Evolutionary conservation across 2,329 filamentous ascomycete species (phyloP).

Genomic region (Curvularia sp.): DNA sequence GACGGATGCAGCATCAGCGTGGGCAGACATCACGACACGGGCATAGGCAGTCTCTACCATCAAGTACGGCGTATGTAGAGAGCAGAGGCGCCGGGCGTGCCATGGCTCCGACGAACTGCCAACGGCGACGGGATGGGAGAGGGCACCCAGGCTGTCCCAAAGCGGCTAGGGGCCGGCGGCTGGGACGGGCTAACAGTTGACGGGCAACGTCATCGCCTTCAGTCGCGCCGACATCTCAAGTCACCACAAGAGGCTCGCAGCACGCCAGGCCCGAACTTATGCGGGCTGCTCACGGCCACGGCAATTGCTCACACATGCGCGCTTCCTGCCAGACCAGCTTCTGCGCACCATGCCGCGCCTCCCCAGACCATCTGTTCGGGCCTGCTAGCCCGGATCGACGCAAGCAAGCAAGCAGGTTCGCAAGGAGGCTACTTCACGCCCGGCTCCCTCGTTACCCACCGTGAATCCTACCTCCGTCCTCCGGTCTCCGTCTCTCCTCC

Average conservation of each 20-base stretch:
- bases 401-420: conserved; percentile 15
- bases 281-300: conserved; percentile 3
- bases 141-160: neutral
- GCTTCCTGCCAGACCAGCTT: conserved; percentile 3
- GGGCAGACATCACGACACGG: neutral
- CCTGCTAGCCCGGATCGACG: conserved; percentile 19
- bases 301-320: conserved; percentile 9
- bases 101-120: neutral
- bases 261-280: conserved; percentile 6
- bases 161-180: conserved; percentile 15
- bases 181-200: conserved; percentile 6
- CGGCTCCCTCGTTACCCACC: conserved; percentile 15
- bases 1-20: conserved; percentile 5
- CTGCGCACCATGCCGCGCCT: neutral
- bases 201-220: conserved; percentile 23
- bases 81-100: neutral
- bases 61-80: no score
- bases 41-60: no score
- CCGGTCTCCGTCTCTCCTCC: neutral
- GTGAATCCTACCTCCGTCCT: neutral
- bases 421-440: conserved; percentile 17
- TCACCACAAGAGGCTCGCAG: neutral
- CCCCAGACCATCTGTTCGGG: conserved; percentile 12
- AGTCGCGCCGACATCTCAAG: conserved; percentile 8
- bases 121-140: neutral